Percentiles rank a stretch among this genome's conserved stretches.
phyloP scores from a whole-genome alignment of 768 basidiomycete species.

The Strobilomyces echinocephalus region DNA sequence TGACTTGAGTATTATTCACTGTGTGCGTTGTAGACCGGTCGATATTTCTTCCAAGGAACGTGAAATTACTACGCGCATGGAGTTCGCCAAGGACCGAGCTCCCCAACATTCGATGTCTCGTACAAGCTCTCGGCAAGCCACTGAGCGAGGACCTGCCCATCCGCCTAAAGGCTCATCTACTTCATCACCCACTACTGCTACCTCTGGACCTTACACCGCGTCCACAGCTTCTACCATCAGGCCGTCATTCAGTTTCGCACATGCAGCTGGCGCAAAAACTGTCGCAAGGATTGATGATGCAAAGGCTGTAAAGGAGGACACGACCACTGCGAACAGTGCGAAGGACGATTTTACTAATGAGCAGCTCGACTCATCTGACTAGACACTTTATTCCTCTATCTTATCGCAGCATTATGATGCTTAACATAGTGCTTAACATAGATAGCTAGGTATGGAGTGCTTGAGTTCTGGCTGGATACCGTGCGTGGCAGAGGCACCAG shows the following conservation, averaged over 20 bases:
- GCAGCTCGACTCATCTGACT: slow-evolving; percentile 14
- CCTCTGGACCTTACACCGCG: slow-evolving; percentile 23
- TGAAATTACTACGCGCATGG: slow-evolving; percentile 64
- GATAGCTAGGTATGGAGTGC: neutral
- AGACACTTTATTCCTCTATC: slow-evolving; percentile 15
- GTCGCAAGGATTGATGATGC: slow-evolving; percentile 17
- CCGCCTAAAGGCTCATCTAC: slow-evolving; percentile 31
- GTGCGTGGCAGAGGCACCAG: neutral
- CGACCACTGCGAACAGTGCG: neutral
- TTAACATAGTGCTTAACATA: neutral
- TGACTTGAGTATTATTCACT: slow-evolving; percentile 7
- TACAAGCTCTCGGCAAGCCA: slow-evolving; percentile 45
- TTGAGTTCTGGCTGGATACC: slow-evolving; percentile 2
- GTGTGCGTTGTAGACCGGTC: slow-evolving; percentile 57
- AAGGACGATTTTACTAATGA: slow-evolving; percentile 15
- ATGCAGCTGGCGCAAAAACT: slow-evolving; percentile 49
- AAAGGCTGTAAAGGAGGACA: slow-evolving; percentile 7
- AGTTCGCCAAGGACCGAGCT: slow-evolving; percentile 34
- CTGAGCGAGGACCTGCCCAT: slow-evolving; percentile 39
- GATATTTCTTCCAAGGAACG: slow-evolving; percentile 76
- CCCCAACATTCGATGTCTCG: slow-evolving; percentile 40
- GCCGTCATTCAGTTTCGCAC: slow-evolving; percentile 78
- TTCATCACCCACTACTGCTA: slow-evolving; percentile 13
- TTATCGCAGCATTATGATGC: slow-evolving; percentile 6
- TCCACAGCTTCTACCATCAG: slow-evolving; percentile 48